Base-by-base conservation (phyloP, 1,139 yeast species). In the Geotrichum histeridarum region DNA sequence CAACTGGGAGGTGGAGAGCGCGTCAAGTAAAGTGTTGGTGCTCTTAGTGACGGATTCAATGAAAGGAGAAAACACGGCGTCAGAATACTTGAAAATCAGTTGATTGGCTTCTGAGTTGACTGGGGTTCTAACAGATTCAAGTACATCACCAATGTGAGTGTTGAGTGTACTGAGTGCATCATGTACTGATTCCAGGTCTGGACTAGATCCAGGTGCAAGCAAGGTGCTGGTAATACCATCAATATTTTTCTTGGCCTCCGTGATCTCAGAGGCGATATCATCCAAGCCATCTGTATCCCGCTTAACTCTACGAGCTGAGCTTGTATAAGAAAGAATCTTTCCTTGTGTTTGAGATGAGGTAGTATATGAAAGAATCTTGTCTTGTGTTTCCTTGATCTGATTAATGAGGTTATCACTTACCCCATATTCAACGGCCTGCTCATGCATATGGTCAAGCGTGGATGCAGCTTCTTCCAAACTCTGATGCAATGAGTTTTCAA, bases 31-130 rank as follows among this genome's bases (percentile, higher is more conserved):
- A 4, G 64, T 68, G 56, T 68, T 70, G 22, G 67, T 65, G 41
- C 71, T 70, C 59, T 66, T 65, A 48, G 69, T 65, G 17, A 68
- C 60, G 11, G 70, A 63, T 57, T 67, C 69, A 51, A 67, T 63
- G 49, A 66, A 59, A 17, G 71, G 70, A 5, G 60, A 61, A 4
- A 67, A 62, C 35, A 67, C 57, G 37, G 63, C 58, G 44, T 59
- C 55, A n/a, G 63, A 64, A 39, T 65, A 57, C 5, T 59, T 63
- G 39, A 56, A 55, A 18, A 69, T 60, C 33, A 60, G 38, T 18
- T 11, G 15, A n/a, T 69, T 69, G 14, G 61, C 55, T 5, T 22
- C 27, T 5, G 27, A 22, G 8, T 69, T 64, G 18, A 61, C 37
- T n/a, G 66, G 64, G 27, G 64, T 56, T 12, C 64, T 55, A 42